Conservation (phyloP, 345 rosid species). For the Sapria himalayana region DNA sequence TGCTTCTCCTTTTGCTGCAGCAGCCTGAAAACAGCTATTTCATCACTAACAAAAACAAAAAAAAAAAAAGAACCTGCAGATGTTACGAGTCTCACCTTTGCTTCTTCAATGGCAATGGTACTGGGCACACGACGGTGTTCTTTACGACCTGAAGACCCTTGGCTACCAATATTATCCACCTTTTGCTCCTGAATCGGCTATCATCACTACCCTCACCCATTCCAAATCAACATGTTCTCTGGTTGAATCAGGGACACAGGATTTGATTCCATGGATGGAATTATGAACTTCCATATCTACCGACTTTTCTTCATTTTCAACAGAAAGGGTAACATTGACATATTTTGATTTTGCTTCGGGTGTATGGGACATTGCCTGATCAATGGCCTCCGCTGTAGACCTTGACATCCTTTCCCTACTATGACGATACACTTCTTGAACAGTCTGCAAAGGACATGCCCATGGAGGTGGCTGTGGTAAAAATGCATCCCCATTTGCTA, state of each 20-base stretch:
- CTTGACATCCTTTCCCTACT: slow-evolving; percentile 91
- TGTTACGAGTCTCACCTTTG: slow-evolving; percentile 38
- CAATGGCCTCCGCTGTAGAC: slow-evolving; percentile 94
- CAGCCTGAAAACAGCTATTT: slow-evolving; percentile 39
- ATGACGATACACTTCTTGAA: slow-evolving; percentile 88
- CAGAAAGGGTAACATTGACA: slow-evolving; percentile 44
- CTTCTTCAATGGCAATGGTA: slow-evolving; percentile 96
- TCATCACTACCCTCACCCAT: slow-evolving; percentile 85
- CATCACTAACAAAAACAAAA: slow-evolving; percentile 5
- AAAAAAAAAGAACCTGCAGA: neutral
- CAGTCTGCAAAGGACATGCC: slow-evolving; percentile 98
- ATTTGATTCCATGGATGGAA: slow-evolving; percentile 8
- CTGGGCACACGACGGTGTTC: slow-evolving; percentile 99
- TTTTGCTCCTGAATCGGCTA: slow-evolving; percentile 56
- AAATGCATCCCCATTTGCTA: slow-evolving; percentile 94
- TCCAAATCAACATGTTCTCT: too few relatives aligned
- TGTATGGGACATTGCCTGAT: slow-evolving; percentile 90
- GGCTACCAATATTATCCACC: slow-evolving; percentile 60
- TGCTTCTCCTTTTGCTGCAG: slow-evolving; percentile 99
- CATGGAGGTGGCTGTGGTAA: slow-evolving; percentile 95
- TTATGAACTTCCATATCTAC: slow-evolving; percentile 8
- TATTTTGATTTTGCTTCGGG: slow-evolving; percentile 53
- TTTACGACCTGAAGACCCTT: slow-evolving; percentile 40
- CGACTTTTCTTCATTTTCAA: slow-evolving; percentile 41
- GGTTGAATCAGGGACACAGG: too few relatives aligned